A percentile compares a stretch with the other conserved stretches of the same genome.
Conservation (phyloP, 345 rosid species). For the Citrus hindsii region DNA sequence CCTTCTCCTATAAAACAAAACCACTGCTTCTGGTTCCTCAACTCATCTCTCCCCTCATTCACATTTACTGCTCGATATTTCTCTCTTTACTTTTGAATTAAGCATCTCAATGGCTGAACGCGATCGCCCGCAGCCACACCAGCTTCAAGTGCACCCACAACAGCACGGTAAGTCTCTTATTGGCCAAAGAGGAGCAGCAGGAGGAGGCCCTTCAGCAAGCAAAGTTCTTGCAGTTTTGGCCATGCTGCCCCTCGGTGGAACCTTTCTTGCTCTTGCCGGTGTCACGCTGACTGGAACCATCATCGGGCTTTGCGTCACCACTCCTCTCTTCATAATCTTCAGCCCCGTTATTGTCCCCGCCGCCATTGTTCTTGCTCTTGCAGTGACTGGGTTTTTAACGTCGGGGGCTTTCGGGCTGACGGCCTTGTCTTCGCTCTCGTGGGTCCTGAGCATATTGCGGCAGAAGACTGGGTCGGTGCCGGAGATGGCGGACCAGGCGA, state of each 20-base stretch:
- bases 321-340: conserved; percentile 64
- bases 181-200: conserved; percentile 2
- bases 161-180: conserved; percentile 17
- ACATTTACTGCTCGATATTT: not conserved
- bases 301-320: conserved; percentile 52
- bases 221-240: conserved; percentile 52
- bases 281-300: conserved; percentile 59
- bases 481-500: conserved; percentile 49
- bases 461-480: conserved; percentile 27
- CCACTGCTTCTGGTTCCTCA: not conserved
- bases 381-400: conserved; percentile 53
- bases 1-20: conserved; percentile 20
- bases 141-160: conserved; percentile 61
- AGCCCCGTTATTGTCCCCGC: conserved; percentile 86
- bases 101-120: conserved; percentile 40
- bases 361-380: conserved; percentile 44
- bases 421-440: conserved; percentile 58
- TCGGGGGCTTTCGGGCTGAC: conserved; percentile 77
- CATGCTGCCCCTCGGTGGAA: conserved; percentile 52
- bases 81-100: not conserved
- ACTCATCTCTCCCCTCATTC: not conserved
- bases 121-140: conserved; percentile 43
- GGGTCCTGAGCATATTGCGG: conserved; percentile 45
- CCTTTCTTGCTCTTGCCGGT: conserved; percentile 64
- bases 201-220: conserved; percentile 50